phyloP scores from a whole-genome alignment of 805 yeast species.

The Wickerhamiella kurtzmanii region DNA sequence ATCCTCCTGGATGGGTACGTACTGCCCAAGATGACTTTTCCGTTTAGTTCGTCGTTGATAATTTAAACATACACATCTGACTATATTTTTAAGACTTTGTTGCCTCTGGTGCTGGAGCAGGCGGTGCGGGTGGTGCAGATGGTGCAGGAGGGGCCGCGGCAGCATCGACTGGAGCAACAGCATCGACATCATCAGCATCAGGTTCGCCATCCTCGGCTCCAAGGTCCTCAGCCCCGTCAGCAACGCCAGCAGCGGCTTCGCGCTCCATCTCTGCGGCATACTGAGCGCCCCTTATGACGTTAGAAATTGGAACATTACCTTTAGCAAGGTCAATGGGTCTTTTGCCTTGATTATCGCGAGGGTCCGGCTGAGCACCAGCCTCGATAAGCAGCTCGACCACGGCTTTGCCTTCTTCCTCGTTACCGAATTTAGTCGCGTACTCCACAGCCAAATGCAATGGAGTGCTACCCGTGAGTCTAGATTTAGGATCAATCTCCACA shows the following conservation, averaged over 20 bases:
- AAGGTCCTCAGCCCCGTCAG: conserved; percentile 10
- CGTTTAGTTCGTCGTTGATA: too few relatives aligned
- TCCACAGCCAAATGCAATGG: conserved; percentile 80
- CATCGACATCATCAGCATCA: conserved; percentile 6
- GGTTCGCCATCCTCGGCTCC: conserved; percentile 9
- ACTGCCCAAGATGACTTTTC: conserved; percentile 15
- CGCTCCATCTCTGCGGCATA: conserved; percentile 23
- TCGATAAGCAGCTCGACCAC: conserved; percentile 63
- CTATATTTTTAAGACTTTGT: background rate
- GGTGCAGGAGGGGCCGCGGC: background rate
- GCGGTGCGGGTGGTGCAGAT: background rate
- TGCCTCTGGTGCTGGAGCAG: background rate
- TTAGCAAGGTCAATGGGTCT: conserved; percentile 62
- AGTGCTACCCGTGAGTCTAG: conserved; percentile 63
- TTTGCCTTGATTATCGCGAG: conserved; percentile 42
- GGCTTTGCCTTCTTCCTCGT: conserved; percentile 64
- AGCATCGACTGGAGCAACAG: background rate
- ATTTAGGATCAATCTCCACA: conserved; percentile 74
- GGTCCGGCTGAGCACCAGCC: conserved; percentile 74
- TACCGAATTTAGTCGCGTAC: conserved; percentile 45
- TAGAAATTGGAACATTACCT: conserved; percentile 41
- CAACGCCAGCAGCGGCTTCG: conserved; percentile 14
- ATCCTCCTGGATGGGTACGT: conserved; percentile 17
- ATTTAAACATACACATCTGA: too few relatives aligned
- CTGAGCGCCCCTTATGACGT: conserved; percentile 70